Evolutionary conservation across 352 stramenopile species (phyloP).

Genomic region (Pythium utonaiense): DNA sequence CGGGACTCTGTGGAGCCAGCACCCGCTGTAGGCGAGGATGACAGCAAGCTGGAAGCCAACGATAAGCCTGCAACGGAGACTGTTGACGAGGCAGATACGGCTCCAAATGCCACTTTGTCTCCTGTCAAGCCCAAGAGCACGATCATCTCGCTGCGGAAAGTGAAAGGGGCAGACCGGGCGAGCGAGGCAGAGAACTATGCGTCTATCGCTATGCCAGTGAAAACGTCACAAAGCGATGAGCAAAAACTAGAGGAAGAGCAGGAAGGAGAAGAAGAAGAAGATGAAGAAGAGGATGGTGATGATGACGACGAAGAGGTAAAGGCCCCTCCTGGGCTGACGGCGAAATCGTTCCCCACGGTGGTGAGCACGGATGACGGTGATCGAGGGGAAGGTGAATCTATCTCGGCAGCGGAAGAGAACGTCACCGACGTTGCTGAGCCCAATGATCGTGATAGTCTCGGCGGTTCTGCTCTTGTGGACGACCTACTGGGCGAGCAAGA

Average conservation of each 20-base stretch:
- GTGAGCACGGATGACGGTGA: no score
- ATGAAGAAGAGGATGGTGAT: background rate
- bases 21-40: background rate
- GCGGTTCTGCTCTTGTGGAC: no score
- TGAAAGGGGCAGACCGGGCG: constrained; percentile 4
- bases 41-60: background rate
- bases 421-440: no score
- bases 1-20: background rate
- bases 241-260: background rate
- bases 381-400: no score
- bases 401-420: no score
- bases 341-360: background rate
- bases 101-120: background rate
- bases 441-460: no score
- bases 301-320: background rate
- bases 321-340: background rate
- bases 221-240: no score
- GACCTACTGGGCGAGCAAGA: no score
- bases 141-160: constrained; percentile 11
- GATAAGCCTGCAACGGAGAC: background rate
- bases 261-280: background rate
- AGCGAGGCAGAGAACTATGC: no score
- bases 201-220: no score
- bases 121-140: constrained; percentile 1
- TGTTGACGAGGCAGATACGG: background rate